These are phyloP conservation scores for Clonostachys rhizophaga DNA, from an alignment of 2,329 filamentous ascomycete species.

Conservation along the genomic window DNA sequence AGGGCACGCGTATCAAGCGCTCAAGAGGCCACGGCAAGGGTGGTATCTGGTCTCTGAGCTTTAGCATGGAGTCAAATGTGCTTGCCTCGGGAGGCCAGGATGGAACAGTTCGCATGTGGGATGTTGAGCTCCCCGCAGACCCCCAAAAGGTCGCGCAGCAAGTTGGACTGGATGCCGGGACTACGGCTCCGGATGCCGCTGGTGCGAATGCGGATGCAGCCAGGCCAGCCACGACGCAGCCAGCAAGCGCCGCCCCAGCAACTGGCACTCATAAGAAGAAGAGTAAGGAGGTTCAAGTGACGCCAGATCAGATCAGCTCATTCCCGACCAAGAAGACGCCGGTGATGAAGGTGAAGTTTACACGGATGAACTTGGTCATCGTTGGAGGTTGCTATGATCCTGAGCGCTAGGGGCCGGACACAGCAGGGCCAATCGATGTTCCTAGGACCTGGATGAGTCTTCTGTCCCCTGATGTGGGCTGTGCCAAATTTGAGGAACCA, in stretches of 20 bases:
- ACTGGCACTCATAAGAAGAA: constrained; percentile 60
- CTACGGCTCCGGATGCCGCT: constrained; percentile 33
- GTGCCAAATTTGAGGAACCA: too few relatives aligned
- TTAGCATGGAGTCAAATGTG: constrained; percentile 87
- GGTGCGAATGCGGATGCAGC: constrained; percentile 10
- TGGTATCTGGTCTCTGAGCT: constrained; percentile 89
- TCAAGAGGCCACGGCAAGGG: constrained; percentile 92
- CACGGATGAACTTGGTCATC: constrained; percentile 89
- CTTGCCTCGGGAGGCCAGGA: constrained; percentile 89
- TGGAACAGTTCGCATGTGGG: constrained; percentile 91
- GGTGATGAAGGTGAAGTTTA: constrained; percentile 89
- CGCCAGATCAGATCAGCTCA: constrained; percentile 87
- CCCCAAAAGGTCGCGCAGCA: constrained; percentile 51
- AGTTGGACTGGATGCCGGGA: constrained; percentile 34
- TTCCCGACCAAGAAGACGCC: constrained; percentile 97
- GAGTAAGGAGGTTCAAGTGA: constrained; percentile 84
- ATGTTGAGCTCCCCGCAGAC: constrained; percentile 70
- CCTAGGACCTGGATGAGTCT: background rate
- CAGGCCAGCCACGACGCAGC: background rate
- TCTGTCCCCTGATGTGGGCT: too few relatives aligned
- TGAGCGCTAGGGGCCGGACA: constrained; percentile 29
- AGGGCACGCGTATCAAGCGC: constrained; percentile 81
- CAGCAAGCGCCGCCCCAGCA: background rate
- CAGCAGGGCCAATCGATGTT: background rate
- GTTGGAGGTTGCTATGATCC: constrained; percentile 71